Evolutionary conservation across 768 basidiomycete species (phyloP), one percentile per base, ranked within the genome.

Genomic region (Leccinum barrowsii): DNA sequence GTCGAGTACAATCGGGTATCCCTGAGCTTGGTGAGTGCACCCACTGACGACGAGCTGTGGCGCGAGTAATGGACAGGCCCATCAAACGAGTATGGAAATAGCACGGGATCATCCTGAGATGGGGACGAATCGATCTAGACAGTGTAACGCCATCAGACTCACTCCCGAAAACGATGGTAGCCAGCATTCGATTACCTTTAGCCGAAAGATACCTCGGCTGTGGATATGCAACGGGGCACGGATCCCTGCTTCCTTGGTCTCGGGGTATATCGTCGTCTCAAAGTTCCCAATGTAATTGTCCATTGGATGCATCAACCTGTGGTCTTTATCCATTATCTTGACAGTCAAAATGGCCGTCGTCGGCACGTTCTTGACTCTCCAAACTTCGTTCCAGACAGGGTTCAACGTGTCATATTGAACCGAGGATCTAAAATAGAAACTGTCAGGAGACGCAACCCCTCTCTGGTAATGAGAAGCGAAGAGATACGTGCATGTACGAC

Each of bases 371-470:
- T 84, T 87, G 60, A 91, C 73, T 34, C 75, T 73, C 90, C 90
- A 91, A 8, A 76, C 60, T 66, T 90, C 89, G 64, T 92, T 86
- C 89, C 89, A 91, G 19, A 88, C 84, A 0, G 90, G 90, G 0
- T 74, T 63, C 19, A 84, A 70, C 7, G 83, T 85, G 49, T 82
- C 75, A 12, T 71, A 55, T 63, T 86, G 78, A 10, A 91, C 85
- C 0, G 84, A 82, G 0, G 90, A 91, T 44, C 90, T 91, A 60
- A 11, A 44, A 15, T n/a, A 21, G 19, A 13, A 22, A 24, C 37
- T 1, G 55, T 52, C 19, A 44, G 19, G 19, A 62, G 57, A 34
- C 53, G 50, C n/a, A 42, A 21, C 3, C 3, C 2, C 48, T 37
- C 12, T 40, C 24, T 13, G 22, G 34, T 59, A 52, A 47, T 13